Percentiles rank a stretch among this genome's conserved stretches.
These are phyloP conservation scores for Omphalotus olearius DNA, from an alignment of 1,284 basidiomycete species.

Conservation along the genomic window DNA sequence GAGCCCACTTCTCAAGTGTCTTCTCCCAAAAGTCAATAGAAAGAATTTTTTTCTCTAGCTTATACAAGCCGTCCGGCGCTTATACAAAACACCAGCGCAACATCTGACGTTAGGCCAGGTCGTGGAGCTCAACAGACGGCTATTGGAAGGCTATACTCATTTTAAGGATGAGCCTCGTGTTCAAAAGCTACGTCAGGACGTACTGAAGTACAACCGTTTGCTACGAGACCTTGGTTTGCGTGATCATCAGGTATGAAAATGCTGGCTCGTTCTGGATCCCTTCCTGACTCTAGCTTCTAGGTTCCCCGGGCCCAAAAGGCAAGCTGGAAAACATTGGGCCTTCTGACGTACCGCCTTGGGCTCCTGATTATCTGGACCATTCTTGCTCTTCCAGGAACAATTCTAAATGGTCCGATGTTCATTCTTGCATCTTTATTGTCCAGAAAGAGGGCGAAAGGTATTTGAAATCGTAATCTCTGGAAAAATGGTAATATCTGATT, in stretches of 20 bases:
- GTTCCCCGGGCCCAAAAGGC: conserved; percentile 80
- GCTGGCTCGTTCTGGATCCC: neutral
- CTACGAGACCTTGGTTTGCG: conserved; percentile 93
- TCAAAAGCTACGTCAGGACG: conserved; percentile 76
- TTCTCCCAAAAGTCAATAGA: conserved; percentile 8
- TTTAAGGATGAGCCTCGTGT: conserved; percentile 95
- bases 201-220: conserved; percentile 92
- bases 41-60: conserved; percentile 48
- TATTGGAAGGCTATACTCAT: conserved; percentile 90
- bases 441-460: conserved; percentile 88
- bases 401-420: conserved; percentile 95
- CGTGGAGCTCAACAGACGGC: conserved; percentile 93
- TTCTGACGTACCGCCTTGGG: conserved; percentile 82
- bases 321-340: conserved; percentile 83
- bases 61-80: conserved; percentile 91
- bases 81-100: conserved; percentile 95
- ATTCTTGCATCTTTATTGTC: conserved; percentile 89
- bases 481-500: conserved; percentile 8
- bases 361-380: conserved; percentile 84
- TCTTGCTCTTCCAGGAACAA: conserved; percentile 90
- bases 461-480: conserved; percentile 14
- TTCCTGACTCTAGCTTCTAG: conserved; percentile 30
- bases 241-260: conserved; percentile 82
- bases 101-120: conserved; percentile 94
- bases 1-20: conserved; percentile 8